A percentile compares a stretch with the other conserved stretches of the same genome.
Conservation (phyloP, 495 filamentous ascomycete genomes). For the Elaphomyces granulatus region DNA sequence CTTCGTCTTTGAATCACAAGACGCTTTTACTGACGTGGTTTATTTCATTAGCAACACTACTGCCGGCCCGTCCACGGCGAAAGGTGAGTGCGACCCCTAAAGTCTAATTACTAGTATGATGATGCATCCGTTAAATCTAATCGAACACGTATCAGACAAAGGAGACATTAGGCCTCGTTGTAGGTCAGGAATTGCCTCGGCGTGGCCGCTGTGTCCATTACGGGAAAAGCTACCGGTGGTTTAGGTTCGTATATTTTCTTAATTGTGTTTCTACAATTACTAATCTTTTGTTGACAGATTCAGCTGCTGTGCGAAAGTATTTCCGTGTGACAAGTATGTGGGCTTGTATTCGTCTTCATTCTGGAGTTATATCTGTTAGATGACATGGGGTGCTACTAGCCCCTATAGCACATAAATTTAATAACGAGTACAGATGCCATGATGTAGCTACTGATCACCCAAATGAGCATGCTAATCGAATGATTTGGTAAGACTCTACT, state of each 20-base stretch:
- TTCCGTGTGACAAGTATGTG: constrained; percentile 56
- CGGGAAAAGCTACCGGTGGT: constrained; percentile 70
- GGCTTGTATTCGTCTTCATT: background rate
- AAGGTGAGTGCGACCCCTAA: too few species aligned
- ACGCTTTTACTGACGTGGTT: too few species aligned
- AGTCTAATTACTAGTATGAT: too few species aligned
- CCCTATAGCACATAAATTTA: background rate
- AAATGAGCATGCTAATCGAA: constrained; percentile 73
- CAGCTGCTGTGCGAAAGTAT: constrained; percentile 51
- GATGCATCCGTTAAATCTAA: too few species aligned
- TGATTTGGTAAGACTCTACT: constrained; percentile 51
- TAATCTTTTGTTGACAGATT: constrained; percentile 25
- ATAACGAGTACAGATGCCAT: constrained; percentile 42
- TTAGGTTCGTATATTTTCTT: constrained; percentile 34
- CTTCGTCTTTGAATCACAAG: too few species aligned
- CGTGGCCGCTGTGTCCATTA: constrained; percentile 71
- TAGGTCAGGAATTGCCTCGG: constrained; percentile 63
- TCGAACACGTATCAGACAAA: too few species aligned
- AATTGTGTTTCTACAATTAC: constrained; percentile 32
- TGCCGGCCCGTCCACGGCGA: too few species aligned
- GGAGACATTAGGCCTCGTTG: constrained; percentile 64
- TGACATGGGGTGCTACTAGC: too few species aligned
- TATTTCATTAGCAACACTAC: too few species aligned
- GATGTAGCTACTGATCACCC: constrained; percentile 56
- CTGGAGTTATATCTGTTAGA: too few species aligned